Conservation (phyloP, 345 rosid species). For the Syzygium jambos region DNA sequence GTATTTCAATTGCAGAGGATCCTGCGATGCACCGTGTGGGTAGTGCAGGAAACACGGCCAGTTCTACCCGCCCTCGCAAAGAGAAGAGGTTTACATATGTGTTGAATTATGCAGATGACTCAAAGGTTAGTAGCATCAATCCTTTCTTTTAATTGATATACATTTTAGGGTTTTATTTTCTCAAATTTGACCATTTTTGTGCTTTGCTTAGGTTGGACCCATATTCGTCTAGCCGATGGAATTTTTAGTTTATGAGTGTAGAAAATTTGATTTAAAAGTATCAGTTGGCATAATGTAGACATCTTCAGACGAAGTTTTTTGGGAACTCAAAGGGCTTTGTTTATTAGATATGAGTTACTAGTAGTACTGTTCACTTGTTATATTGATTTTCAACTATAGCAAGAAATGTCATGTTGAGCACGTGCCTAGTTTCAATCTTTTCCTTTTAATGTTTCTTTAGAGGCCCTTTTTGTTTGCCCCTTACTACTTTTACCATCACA, state of each 20-base stretch:
- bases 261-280: not conserved
- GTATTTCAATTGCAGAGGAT: constrained; percentile 19
- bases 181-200: not conserved
- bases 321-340: not conserved
- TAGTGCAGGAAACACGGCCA: constrained; percentile 83
- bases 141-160: not conserved
- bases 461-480: not conserved
- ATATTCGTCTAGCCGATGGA: not conserved
- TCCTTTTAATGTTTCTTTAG: not conserved
- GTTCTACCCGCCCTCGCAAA: constrained; percentile 86
- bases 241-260: not conserved
- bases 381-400: not conserved
- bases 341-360: not conserved
- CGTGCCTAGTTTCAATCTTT: not conserved
- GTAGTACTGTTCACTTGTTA: not conserved
- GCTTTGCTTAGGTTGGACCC: not conserved
- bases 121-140: constrained; percentile 43
- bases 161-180: not conserved
- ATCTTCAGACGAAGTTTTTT: not conserved
- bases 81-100: constrained; percentile 96
- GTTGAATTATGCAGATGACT: constrained; percentile 61
- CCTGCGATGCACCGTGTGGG: constrained; percentile 97
- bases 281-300: not conserved
- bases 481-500: not conserved
- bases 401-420: not conserved